Evolutionary conservation across 1,284 basidiomycete species (phyloP).

Genomic region (Apiotrichum montevideense): DNA sequence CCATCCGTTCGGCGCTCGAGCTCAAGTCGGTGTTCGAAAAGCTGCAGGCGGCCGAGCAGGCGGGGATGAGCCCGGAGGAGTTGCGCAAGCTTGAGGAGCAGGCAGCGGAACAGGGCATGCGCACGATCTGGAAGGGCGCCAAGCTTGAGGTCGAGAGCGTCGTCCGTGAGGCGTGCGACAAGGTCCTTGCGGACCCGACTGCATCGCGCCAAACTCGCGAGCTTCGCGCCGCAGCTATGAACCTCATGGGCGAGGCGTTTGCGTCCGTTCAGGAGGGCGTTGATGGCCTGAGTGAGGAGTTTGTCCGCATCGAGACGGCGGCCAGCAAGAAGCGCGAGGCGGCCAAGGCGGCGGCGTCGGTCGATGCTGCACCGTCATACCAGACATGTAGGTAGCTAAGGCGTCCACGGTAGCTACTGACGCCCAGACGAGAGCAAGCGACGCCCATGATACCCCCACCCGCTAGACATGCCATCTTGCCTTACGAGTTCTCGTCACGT

Average conservation of each 20-base stretch:
- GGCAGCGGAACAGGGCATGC: conserved; percentile 88
- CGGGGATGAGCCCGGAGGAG: conserved; percentile 78
- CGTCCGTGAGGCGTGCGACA: conserved; percentile 86
- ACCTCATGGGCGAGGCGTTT: conserved; percentile 66
- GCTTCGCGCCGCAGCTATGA: conserved; percentile 72
- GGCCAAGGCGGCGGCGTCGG: conserved; percentile 3
- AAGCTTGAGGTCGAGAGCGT: conserved; percentile 57
- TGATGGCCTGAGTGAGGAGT: conserved; percentile 54
- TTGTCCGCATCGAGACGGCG: conserved; percentile 71
- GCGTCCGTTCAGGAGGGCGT: conserved; percentile 61
- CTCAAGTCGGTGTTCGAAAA: conserved; percentile 94
- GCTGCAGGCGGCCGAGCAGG: conserved; percentile 83
- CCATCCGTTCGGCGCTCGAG: conserved; percentile 61
- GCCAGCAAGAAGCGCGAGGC: conserved; percentile 47
- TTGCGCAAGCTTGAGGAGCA: conserved; percentile 88
- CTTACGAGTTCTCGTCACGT: neutral
- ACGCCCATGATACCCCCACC: neutral
- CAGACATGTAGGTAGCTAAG: conserved; percentile 3
- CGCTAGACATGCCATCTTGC: neutral
- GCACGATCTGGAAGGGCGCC: conserved; percentile 76
- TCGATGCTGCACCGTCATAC: conserved; percentile 2
- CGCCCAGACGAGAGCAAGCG: conserved; percentile 17
- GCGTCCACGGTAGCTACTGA: neutral
- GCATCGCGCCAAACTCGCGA: conserved; percentile 56
- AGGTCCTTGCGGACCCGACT: conserved; percentile 57